phyloP scores from a whole-genome alignment of 352 stramenopile genomes.

The Globisporangium radiosum region DNA sequence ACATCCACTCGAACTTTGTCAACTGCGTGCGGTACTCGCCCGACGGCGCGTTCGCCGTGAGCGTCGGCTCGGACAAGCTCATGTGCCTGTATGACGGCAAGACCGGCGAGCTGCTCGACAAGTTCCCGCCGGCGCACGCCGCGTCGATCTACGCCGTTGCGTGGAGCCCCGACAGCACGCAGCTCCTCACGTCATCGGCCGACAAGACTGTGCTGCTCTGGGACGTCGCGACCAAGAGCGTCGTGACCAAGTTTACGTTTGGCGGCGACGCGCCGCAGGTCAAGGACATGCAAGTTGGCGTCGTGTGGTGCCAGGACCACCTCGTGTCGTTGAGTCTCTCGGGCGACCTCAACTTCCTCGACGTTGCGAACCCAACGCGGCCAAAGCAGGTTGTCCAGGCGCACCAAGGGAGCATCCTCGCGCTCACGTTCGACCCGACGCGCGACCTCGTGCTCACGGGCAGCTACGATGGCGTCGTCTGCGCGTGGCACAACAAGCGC shows the following conservation, averaged over 20 bases:
- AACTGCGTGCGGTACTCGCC: constrained; percentile 94
- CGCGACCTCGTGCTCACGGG: constrained; percentile 86
- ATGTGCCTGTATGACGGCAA: constrained; percentile 95
- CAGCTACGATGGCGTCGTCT: constrained; percentile 93
- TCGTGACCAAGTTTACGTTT: constrained; percentile 81
- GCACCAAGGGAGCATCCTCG: constrained; percentile 89
- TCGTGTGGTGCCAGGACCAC: constrained; percentile 69
- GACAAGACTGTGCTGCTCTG: constrained; percentile 96
- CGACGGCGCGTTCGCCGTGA: constrained; percentile 86
- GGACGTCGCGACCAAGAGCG: constrained; percentile 65
- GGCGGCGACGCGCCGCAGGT: constrained; percentile 50
- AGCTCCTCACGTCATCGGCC: constrained; percentile 92
- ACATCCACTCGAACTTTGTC: constrained; percentile 93
- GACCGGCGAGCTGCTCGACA: constrained; percentile 73
- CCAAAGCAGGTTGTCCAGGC: constrained; percentile 84
- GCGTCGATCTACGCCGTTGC: constrained; percentile 94
- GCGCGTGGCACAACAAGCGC: constrained; percentile 78
- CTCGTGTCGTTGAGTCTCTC: constrained; percentile 80
- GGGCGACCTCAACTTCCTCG: constrained; percentile 80
- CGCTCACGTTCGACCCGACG: constrained; percentile 71
- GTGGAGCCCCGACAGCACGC: constrained; percentile 87
- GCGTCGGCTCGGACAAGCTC: constrained; percentile 92
- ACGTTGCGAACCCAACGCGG: constrained; percentile 52
- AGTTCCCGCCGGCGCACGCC: constrained; percentile 76
- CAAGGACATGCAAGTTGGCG: constrained; percentile 80